Evolutionary conservation across 352 stramenopile genomes (phyloP).

Genomic region (Pythium insidiosum): DNA sequence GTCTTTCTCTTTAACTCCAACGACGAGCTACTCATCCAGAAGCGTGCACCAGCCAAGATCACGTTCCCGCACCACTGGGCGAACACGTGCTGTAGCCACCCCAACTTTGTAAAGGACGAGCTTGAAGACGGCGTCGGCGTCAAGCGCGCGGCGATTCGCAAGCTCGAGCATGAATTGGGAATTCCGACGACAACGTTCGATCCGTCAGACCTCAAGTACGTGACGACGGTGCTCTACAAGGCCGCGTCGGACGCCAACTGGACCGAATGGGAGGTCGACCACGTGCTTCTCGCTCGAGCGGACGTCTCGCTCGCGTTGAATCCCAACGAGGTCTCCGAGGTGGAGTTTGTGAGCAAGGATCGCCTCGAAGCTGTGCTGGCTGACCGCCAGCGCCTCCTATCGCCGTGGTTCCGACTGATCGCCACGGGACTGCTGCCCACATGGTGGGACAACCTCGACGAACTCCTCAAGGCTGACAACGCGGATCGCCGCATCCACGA

Average conservation of each 20-base stretch:
- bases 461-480: slow-evolving; percentile 44
- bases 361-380: slow-evolving; percentile 42
- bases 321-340: slow-evolving; percentile 89
- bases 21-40: slow-evolving; percentile 82
- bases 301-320: slow-evolving; percentile 86
- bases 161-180: slow-evolving; percentile 97
- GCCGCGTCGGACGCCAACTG: slow-evolving; percentile 83
- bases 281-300: slow-evolving; percentile 91
- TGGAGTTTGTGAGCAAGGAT: slow-evolving; percentile 84
- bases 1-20: slow-evolving; percentile 85
- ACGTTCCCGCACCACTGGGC: slow-evolving; percentile 99
- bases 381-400: slow-evolving; percentile 51
- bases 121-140: slow-evolving; percentile 73
- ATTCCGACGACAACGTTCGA: slow-evolving; percentile 85
- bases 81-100: slow-evolving; percentile 99
- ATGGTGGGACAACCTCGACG: slow-evolving; percentile 71
- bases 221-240: slow-evolving; percentile 98
- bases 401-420: slow-evolving; percentile 84
- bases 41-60: slow-evolving; percentile 96
- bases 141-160: slow-evolving; percentile 94
- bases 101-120: slow-evolving; percentile 90
- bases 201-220: slow-evolving; percentile 90
- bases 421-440: slow-evolving; percentile 48
- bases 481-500: slow-evolving; percentile 48
- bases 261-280: slow-evolving; percentile 99